These are phyloP conservation scores for Neofusicoccum sp. DNA, from an alignment of 2,329 filamentous ascomycete genomes.

Conservation along the genomic window DNA sequence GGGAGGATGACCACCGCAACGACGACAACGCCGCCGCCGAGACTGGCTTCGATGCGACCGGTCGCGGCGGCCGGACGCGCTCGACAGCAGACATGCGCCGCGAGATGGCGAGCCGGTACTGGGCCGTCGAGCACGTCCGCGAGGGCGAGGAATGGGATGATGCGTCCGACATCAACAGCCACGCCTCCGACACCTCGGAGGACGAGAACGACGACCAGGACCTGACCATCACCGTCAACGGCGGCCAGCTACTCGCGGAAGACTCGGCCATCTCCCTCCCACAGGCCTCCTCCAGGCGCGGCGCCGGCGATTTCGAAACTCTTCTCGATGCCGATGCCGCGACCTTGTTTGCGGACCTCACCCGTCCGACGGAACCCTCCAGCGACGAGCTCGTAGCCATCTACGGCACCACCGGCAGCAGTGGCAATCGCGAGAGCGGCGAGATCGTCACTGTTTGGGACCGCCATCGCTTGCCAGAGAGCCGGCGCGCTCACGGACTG, in stretches of 20 bases:
- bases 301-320: constrained; percentile 2
- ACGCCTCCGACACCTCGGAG: not conserved
- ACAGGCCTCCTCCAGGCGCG: not conserved
- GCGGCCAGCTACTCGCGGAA: not conserved
- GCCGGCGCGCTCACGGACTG: not conserved
- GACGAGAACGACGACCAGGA: not conserved
- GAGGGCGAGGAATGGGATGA: not conserved
- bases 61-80: constrained; percentile 8
- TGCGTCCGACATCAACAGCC: not conserved
- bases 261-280: not conserved
- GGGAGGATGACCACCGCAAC: constrained; percentile 6
- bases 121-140: not conserved
- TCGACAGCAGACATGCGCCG: constrained; percentile 5
- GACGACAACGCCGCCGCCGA: not conserved
- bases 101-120: constrained; percentile 9
- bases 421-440: not conserved
- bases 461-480: not conserved
- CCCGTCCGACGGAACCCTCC: not conserved
- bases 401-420: not conserved
- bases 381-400: not conserved
- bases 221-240: not conserved
- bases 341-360: not conserved
- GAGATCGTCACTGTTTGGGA: constrained; percentile 4
- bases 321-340: not conserved
- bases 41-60: constrained; percentile 11